Evolutionary conservation across 306 rosid species (phyloP).

Genomic region (Prosopis cineraria): DNA sequence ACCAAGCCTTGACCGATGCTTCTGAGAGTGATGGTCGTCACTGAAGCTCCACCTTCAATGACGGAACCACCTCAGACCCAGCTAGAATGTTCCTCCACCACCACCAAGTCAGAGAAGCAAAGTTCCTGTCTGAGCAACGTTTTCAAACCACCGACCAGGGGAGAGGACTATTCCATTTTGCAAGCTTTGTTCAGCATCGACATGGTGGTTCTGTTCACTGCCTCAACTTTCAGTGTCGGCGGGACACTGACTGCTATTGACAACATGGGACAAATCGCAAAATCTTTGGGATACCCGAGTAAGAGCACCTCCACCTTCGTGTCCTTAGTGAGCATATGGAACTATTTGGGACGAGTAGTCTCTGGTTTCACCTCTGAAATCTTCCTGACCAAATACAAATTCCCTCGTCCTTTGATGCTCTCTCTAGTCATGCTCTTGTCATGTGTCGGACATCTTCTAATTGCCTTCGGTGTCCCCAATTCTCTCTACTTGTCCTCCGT

Average conservation of each 20-base stretch:
- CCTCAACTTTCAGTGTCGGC: constrained; percentile 58
- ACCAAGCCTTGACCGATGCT: not conserved
- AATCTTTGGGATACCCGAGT: constrained; percentile 49
- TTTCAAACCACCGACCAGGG: constrained; percentile 51
- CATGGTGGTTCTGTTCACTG: constrained; percentile 51
- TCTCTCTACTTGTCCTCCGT: constrained; percentile 60
- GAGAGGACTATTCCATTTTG: constrained; percentile 63
- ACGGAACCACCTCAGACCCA: not conserved
- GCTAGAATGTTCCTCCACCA: not conserved
- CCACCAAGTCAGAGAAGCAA: not conserved
- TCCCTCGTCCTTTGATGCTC: constrained; percentile 58
- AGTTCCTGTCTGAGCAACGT: not conserved
- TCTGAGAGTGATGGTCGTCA: not conserved
- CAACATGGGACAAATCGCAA: constrained; percentile 63
- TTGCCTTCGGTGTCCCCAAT: constrained; percentile 47
- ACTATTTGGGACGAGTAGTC: constrained; percentile 49
- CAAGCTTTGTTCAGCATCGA: constrained; percentile 69
- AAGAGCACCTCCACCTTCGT: constrained; percentile 58
- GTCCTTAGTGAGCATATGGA: constrained; percentile 65
- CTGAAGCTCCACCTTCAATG: not conserved
- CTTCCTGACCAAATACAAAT: constrained; percentile 36
- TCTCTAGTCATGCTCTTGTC: constrained; percentile 45
- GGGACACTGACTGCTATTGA: constrained; percentile 60
- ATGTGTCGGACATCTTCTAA: constrained; percentile 55
- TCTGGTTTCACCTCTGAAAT: constrained; percentile 56